Evolutionary conservation across 1,284 basidiomycete species (phyloP).

Genomic region (Coniferiporia weirii): DNA sequence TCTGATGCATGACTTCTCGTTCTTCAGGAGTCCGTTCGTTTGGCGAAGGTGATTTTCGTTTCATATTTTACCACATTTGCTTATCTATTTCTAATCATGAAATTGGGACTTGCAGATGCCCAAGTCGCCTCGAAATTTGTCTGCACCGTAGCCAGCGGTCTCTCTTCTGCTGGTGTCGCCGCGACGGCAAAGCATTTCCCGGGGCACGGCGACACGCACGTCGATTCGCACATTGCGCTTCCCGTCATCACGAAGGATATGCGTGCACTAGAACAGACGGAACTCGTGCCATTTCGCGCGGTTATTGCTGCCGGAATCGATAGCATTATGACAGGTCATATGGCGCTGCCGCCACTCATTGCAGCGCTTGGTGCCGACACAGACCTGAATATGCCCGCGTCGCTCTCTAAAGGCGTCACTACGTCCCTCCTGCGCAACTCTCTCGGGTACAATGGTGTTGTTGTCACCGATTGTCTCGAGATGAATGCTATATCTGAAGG

Average conservation of each 20-base stretch:
- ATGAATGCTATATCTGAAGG: constrained; percentile 60
- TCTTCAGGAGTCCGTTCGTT: constrained; percentile 58
- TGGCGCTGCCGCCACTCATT: constrained; percentile 47
- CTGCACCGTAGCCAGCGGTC: constrained; percentile 41
- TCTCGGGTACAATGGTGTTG: constrained; percentile 47
- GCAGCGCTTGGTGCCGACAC: constrained; percentile 1
- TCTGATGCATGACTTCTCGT: neutral
- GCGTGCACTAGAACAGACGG: constrained; percentile 37
- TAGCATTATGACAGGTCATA: constrained; percentile 67
- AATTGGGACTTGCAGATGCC: constrained; percentile 38
- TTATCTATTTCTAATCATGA: neutral
- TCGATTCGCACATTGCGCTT: constrained; percentile 65
- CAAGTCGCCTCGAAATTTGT: constrained; percentile 44
- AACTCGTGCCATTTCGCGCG: constrained; percentile 53
- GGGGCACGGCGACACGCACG: constrained; percentile 65
- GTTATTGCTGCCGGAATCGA: constrained; percentile 39
- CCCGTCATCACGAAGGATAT: constrained; percentile 51
- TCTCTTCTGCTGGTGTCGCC: constrained; percentile 45
- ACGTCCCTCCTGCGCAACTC: constrained; percentile 45
- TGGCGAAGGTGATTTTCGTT: constrained; percentile 61
- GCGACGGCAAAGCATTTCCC: constrained; percentile 67
- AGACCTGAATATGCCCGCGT: constrained; percentile 46
- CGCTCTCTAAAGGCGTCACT: constrained; percentile 48
- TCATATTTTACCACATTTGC: constrained; percentile 2
- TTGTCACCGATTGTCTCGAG: constrained; percentile 66